A percentile compares a stretch with the other conserved stretches of the same genome.
These are phyloP conservation scores for Fusarium vanettenii DNA, from an alignment of 2,329 filamentous ascomycete genomes.

Conservation along the genomic window DNA sequence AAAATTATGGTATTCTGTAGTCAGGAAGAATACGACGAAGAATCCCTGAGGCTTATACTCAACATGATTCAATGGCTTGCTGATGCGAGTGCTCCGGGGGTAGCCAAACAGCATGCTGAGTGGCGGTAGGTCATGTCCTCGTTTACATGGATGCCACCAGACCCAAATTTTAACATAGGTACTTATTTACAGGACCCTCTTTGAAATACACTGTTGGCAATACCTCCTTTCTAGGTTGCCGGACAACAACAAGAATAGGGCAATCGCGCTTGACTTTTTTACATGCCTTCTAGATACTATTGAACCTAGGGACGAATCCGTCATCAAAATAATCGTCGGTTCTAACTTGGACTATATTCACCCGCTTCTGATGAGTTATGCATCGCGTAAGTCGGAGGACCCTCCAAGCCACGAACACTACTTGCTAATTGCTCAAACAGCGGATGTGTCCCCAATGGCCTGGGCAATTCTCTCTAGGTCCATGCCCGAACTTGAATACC, in stretches of 20 bases:
- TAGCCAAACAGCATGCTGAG: not conserved
- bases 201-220: accelerated
- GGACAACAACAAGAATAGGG: not conserved
- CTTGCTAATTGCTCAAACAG: not conserved
- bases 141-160: too few species aligned
- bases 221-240: not conserved
- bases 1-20: too few species aligned
- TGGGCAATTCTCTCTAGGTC: not conserved
- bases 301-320: not conserved
- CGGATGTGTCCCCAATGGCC: not conserved
- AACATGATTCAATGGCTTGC: not conserved
- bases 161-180: not conserved
- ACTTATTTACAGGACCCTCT: too few species aligned
- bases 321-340: not conserved
- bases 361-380: not conserved
- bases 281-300: not conserved
- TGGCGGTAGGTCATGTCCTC: accelerated
- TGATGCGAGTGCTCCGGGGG: not conserved
- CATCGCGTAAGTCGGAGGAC: not conserved
- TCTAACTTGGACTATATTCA: not conserved
- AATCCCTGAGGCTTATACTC: not conserved
- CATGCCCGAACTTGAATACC: not conserved
- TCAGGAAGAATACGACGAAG: not conserved
- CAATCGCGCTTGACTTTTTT: not conserved
- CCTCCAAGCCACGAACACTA: too few species aligned